Evolutionary conservation across 805 yeast species (phyloP).

Genomic region (Ogataea corticis): DNA sequence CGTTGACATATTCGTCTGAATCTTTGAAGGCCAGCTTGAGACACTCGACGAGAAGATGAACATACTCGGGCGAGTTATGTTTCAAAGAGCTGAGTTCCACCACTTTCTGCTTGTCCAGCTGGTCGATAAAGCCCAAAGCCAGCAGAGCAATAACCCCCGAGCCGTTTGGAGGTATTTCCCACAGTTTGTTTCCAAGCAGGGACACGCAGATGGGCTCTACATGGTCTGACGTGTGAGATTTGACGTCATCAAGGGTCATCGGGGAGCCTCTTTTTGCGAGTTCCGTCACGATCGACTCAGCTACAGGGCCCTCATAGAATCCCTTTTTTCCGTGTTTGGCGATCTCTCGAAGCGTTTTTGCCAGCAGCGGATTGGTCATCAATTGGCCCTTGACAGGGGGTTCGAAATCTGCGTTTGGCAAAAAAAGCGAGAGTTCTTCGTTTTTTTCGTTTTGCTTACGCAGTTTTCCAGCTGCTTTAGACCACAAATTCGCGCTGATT

Average conservation of each 20-base stretch:
- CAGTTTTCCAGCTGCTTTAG: conserved; percentile 40
- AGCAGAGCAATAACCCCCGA: conserved; percentile 77
- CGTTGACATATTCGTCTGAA: conserved; percentile 72
- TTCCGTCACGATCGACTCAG: conserved; percentile 59
- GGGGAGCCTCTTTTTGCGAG: conserved; percentile 56
- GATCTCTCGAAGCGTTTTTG: conserved; percentile 50
- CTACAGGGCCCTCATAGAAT: conserved; percentile 71
- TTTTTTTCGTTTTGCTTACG: conserved; percentile 35
- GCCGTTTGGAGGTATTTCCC: conserved; percentile 88
- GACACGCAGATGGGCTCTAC: conserved; percentile 63
- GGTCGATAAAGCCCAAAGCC: conserved; percentile 64
- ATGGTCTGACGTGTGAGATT: conserved; percentile 55
- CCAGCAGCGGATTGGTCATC: conserved; percentile 51
- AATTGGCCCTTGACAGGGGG: conserved; percentile 64
- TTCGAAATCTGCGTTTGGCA: conserved; percentile 36
- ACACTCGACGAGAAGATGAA: conserved; percentile 70
- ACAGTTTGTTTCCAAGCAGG: conserved; percentile 54
- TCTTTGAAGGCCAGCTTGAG: conserved; percentile 72
- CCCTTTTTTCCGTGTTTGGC: conserved; percentile 62
- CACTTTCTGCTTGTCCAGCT: conserved; percentile 46
- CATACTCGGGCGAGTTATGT: conserved; percentile 71
- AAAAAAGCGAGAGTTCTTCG: conserved; percentile 32
- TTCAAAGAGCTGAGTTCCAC: conserved; percentile 44
- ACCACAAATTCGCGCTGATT: conserved; percentile 55
- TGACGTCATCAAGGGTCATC: conserved; percentile 55